Evolutionary conservation across 164 flowering plant species (phyloP), one percentile per base, ranked within the genome.

Genomic region (Malania oleifera): DNA sequence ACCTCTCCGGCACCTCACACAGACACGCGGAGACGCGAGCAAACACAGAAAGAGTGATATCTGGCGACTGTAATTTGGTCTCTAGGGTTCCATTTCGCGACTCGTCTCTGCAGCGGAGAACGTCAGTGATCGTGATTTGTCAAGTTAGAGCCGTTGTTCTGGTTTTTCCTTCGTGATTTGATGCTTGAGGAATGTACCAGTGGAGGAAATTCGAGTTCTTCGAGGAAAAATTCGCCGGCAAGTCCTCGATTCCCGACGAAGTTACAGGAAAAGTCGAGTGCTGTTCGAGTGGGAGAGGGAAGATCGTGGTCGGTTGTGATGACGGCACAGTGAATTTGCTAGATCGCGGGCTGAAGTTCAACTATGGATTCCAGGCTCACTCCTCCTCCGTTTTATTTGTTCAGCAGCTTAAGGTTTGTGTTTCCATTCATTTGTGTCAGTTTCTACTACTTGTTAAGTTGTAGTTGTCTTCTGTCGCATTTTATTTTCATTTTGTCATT

Each of bases 201-300:
- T 93, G 92, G 96, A 74, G 96, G 75, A 93, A 90, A 64, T 93
- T 93, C 77, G 97, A 93, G 61, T 93, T 93, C 73, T 90, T 93
- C 65, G 99, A 93, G 77, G 95, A 89, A 75, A 93, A 93, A 68
- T 73, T 66, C 17, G 67, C 75, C 1, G 87, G 87, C 2, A 84
- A 79, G 60, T 60, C 72, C 75, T 40, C 75, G 64, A 73, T 87
- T 28, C 84, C 91, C 1, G 84, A 79, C 15, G 93, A 93, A 20
- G 80, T 86, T 0, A 53, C 55, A 0, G 91, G 89, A 0, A 75
- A 68, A 41, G 72, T 93, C 56, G 46, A 67, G 48, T 90, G 95
- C 60, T 88, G 93, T 64, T 88, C 95, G 25, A 83, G 88, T 62
- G 97, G 97, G 37, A 67, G 96, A 70, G 96, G 97, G 0, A 85